Conservation (phyloP, 179 eudicot species). For the Amaranthus tricolor region DNA sequence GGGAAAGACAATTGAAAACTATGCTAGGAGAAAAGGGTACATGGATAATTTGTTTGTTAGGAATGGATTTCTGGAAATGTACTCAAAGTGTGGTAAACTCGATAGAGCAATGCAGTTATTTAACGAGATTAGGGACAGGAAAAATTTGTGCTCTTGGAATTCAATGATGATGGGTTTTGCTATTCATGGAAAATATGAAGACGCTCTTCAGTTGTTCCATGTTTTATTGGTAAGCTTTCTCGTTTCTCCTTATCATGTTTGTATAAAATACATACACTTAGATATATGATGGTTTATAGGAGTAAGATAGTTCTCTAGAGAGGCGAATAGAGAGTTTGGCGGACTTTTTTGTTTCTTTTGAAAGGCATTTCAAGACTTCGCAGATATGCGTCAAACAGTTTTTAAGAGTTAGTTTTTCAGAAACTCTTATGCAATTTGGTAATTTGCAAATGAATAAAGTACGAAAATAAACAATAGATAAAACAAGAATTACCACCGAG, state of each 20-base stretch:
- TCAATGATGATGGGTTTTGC: slow-evolving; percentile 72
- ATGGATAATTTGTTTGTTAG: slow-evolving; percentile 45
- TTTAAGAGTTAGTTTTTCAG: too few relatives aligned
- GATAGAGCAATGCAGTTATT: slow-evolving; percentile 48
- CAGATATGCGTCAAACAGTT: too few relatives aligned
- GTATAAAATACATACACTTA: background rate
- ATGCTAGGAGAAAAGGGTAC: slow-evolving; percentile 53
- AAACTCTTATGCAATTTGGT: too few relatives aligned
- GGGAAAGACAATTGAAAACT: slow-evolving; percentile 55
- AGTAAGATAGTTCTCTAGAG: too few relatives aligned
- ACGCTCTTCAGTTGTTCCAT: slow-evolving; percentile 49
- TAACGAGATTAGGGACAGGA: slow-evolving; percentile 43
- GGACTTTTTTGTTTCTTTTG: too few relatives aligned
- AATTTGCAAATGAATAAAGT: too few relatives aligned
- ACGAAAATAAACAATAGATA: too few relatives aligned
- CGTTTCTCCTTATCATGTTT: background rate
- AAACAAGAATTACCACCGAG: too few relatives aligned
- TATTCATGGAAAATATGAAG: slow-evolving; percentile 49
- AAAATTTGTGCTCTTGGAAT: slow-evolving; percentile 68
- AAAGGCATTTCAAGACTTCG: too few relatives aligned
- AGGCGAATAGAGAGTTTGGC: too few relatives aligned
- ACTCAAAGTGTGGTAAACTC: slow-evolving; percentile 63
- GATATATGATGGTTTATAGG: too few relatives aligned
- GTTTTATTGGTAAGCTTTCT: slow-evolving; percentile 45
- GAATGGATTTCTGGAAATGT: slow-evolving; percentile 61